A percentile compares a stretch with the other conserved stretches of the same genome.
Conservation (phyloP, 75 land plant genomes). For the Pinus tabuliformis region DNA sequence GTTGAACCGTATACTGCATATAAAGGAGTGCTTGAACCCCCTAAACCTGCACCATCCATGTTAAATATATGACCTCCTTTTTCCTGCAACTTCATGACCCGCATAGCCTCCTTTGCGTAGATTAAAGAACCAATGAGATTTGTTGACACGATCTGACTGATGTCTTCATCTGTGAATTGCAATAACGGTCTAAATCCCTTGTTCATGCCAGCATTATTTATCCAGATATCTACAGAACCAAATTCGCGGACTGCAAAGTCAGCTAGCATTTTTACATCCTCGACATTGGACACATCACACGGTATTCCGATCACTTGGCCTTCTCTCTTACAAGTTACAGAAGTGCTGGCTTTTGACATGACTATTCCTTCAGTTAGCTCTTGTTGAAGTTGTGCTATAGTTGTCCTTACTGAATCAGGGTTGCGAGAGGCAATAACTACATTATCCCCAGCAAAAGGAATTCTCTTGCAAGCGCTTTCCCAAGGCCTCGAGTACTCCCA, state of each 20-base stretch:
- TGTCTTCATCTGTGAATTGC: too few species aligned
- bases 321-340: conserved; percentile 18
- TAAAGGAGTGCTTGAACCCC: conserved; percentile 97
- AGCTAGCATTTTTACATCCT: conserved; percentile 78
- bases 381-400: conserved; percentile 74
- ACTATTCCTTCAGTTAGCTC: conserved; percentile 49
- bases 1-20: conserved; percentile 98
- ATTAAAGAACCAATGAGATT: conserved; percentile 90
- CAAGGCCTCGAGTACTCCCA: conserved; percentile 97
- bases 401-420: conserved; percentile 66
- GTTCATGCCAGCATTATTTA: too few species aligned
- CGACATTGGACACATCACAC: conserved; percentile 84
- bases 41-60: conserved; percentile 99
- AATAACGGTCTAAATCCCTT: too few species aligned
- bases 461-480: conserved; percentile 98
- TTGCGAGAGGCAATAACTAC: conserved; percentile 98
- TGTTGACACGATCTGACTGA: conserved; percentile 97
- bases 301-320: conserved; percentile 80
- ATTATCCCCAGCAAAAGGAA: conserved; percentile 88
- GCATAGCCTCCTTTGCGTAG: conserved; percentile 94
- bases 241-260: conserved; percentile 65
- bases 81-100: conserved; percentile 62
- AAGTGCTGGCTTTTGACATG: conserved; percentile 9
- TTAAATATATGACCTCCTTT: conserved; percentile 95
- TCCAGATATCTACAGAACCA: conserved; percentile 93